Conservation (phyloP, 2,329 filamentous ascomycete species). For the Aspergillus piperis region DNA sequence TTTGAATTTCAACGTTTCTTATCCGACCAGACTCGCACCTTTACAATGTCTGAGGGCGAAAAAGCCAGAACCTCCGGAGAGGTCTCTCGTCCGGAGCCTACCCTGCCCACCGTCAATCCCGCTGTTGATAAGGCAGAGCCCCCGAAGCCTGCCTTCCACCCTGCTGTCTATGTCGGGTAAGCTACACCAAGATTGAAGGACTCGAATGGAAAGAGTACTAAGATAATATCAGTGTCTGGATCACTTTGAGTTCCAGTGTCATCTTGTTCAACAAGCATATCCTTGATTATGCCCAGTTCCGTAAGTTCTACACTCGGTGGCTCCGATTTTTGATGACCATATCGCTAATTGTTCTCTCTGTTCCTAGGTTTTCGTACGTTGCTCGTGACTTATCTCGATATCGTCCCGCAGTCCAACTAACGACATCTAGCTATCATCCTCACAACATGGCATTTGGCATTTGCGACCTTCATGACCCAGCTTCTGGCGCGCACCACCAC, state of each 20-base stretch:
- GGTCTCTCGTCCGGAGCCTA: conserved; percentile 43
- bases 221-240: conserved; percentile 71
- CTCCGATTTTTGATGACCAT: not conserved
- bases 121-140: conserved; percentile 69
- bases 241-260: conserved; percentile 85
- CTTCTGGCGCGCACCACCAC: conserved; percentile 85
- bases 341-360: conserved; percentile 7
- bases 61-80: conserved; percentile 85
- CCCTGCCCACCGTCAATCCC: conserved; percentile 80
- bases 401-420: not conserved
- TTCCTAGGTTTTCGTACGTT: conserved; percentile 49
- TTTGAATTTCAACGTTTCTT: conserved; percentile 53
- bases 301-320: conserved; percentile 52
- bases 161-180: conserved; percentile 79
- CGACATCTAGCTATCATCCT: conserved; percentile 59
- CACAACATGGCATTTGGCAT: conserved; percentile 92
- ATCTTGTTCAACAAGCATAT: conserved; percentile 99
- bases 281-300: conserved; percentile 79
- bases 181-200: conserved; percentile 13
- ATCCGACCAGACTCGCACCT: conserved; percentile 40
- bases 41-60: conserved; percentile 68
- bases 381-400: not conserved
- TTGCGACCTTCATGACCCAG: conserved; percentile 93
- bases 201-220: conserved; percentile 11
- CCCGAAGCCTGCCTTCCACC: conserved; percentile 68